A percentile compares a stretch with the other conserved stretches of the same genome.
Conservation (phyloP, 148 eudicot genomes). For the Vaccinium corymbosum region DNA sequence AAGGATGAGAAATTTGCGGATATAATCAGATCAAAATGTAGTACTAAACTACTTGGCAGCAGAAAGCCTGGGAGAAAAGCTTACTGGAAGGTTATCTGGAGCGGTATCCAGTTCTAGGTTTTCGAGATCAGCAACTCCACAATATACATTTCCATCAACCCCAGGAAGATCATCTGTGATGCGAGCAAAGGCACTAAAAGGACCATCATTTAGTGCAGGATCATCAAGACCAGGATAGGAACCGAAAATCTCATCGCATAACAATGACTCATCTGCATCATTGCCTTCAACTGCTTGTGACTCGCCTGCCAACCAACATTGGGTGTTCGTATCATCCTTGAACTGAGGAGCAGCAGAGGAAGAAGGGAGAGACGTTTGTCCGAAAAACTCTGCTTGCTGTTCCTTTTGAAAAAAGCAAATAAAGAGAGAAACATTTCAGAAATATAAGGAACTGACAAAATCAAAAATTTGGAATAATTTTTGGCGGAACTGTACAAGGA, state of each 20-base stretch:
- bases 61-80: slow-evolving; percentile 17
- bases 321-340: slow-evolving; percentile 23
- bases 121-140: slow-evolving; percentile 41
- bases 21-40: neutral
- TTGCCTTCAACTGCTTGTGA: slow-evolving; percentile 41
- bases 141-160: slow-evolving; percentile 19
- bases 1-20: neutral
- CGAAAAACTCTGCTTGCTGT: slow-evolving; percentile 38
- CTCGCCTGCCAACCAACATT: slow-evolving; percentile 43
- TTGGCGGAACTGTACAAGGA: neutral
- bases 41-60: neutral
- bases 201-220: slow-evolving; percentile 13
- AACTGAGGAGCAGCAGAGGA: slow-evolving; percentile 27
- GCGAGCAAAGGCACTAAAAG: slow-evolving; percentile 19
- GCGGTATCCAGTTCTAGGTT: slow-evolving; percentile 65
- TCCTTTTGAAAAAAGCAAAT: slow-evolving; percentile 2
- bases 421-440: neutral
- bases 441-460: slow-evolving; percentile 16
- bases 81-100: slow-evolving; percentile 64
- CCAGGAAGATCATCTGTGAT: slow-evolving; percentile 29
- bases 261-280: slow-evolving; percentile 31
- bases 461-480: neutral
- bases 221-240: slow-evolving; percentile 30
- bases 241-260: slow-evolving; percentile 53
- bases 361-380: slow-evolving; percentile 18